A percentile compares a stretch with the other conserved stretches of the same genome.
These are phyloP conservation scores for Suillus paluster DNA, from an alignment of 768 basidiomycete genomes.

Conservation along the genomic window DNA sequence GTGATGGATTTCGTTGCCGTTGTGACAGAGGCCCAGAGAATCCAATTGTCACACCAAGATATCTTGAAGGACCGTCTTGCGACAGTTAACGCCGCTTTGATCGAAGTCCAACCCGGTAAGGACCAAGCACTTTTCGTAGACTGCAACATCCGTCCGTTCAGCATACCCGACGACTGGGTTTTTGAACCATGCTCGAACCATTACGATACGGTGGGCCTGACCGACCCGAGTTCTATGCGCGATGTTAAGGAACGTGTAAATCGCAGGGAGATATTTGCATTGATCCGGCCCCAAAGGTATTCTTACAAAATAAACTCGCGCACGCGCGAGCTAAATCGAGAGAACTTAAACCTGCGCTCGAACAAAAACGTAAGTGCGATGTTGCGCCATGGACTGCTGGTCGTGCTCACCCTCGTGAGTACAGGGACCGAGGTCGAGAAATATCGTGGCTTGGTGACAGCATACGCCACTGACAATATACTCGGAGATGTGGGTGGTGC, in stretches of 20 bases:
- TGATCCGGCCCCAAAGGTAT: slow-evolving; percentile 73
- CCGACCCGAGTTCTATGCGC: background rate
- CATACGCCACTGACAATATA: slow-evolving; percentile 50
- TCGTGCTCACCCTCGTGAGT: slow-evolving; percentile 12
- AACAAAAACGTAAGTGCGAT: slow-evolving; percentile 59
- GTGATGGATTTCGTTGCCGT: slow-evolving; percentile 58
- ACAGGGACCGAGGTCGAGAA: slow-evolving; percentile 62
- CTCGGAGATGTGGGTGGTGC: slow-evolving; percentile 56
- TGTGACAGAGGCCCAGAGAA: slow-evolving; percentile 59
- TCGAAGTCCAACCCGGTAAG: slow-evolving; percentile 53
- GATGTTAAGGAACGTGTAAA: slow-evolving; percentile 4
- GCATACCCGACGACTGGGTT: slow-evolving; percentile 63
- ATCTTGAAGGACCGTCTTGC: slow-evolving; percentile 54
- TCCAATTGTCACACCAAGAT: slow-evolving; percentile 65
- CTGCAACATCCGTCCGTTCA: slow-evolving; percentile 70
- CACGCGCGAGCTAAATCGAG: slow-evolving; percentile 62
- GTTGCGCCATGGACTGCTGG: slow-evolving; percentile 11
- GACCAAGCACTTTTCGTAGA: slow-evolving; percentile 78
- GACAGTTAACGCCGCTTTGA: slow-evolving; percentile 51
- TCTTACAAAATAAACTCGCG: slow-evolving; percentile 78
- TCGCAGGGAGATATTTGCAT: slow-evolving; percentile 52
- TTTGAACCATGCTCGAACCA: slow-evolving; percentile 78
- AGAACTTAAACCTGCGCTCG: slow-evolving; percentile 61
- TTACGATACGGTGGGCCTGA: slow-evolving; percentile 70
- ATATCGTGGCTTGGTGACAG: slow-evolving; percentile 47